Percentiles rank a stretch among this genome's conserved stretches.
phyloP scores from a whole-genome alignment of 2,329 filamentous ascomycete species.

The Colletotrichum sojae region DNA sequence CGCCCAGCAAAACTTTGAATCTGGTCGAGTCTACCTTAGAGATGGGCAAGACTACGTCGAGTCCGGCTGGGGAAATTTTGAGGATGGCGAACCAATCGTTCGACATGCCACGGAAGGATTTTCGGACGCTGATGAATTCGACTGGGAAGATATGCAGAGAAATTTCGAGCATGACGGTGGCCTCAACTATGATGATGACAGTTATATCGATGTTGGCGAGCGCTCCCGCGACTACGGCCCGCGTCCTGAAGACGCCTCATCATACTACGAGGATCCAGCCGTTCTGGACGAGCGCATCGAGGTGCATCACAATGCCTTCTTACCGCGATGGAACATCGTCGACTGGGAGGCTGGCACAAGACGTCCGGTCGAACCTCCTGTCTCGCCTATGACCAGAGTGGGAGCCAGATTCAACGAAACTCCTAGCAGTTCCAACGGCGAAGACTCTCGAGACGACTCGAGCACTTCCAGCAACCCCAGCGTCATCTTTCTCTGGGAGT shows the following conservation, averaged over 20 bases:
- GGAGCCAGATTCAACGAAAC: too few relatives aligned
- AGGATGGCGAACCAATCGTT: too few relatives aligned
- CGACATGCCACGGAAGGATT: too few relatives aligned
- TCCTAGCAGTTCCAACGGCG: too few relatives aligned
- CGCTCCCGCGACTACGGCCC: too few relatives aligned
- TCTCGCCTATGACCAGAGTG: conserved; percentile 19
- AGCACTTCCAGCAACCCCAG: conserved; percentile 20
- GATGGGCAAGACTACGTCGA: neutral
- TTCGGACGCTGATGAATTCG: too few relatives aligned
- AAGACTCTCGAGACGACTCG: neutral
- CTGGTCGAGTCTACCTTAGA: neutral
- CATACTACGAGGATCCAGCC: neutral
- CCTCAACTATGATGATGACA: too few relatives aligned
- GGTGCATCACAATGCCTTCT: conserved; percentile 2
- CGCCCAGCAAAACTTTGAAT: neutral
- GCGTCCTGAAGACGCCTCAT: neutral
- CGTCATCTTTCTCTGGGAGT: conserved; percentile 22
- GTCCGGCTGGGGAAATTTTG: too few relatives aligned
- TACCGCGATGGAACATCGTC: conserved; percentile 9
- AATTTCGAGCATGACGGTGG: too few relatives aligned
- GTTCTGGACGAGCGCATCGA: conserved; percentile 10
- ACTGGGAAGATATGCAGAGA: too few relatives aligned
- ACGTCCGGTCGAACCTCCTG: neutral
- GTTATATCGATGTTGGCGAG: too few relatives aligned
- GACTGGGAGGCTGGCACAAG: conserved; percentile 14